Conservation (phyloP, 192 early-diverging fungal species). For the Backusella australiensis region DNA sequence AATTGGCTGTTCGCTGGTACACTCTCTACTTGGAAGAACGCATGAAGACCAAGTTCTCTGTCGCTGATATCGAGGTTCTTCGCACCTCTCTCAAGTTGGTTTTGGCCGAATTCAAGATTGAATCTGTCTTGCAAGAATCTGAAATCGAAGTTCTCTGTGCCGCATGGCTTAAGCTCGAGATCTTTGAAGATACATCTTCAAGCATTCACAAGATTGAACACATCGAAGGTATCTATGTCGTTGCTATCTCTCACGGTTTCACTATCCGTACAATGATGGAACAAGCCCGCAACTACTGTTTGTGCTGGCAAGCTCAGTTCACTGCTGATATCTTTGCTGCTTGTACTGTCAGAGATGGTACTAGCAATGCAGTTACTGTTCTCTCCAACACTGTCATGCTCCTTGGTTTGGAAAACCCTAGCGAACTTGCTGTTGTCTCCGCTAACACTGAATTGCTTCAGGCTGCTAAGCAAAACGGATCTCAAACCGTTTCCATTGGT, state of each 20-base stretch:
- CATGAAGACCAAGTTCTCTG: not conserved
- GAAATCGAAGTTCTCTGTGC: constrained; percentile 12
- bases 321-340: constrained; percentile 18
- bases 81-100: not conserved
- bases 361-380: constrained; percentile 7
- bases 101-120: constrained; percentile 12
- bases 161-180: constrained; percentile 16
- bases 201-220: constrained; percentile 24
- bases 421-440: constrained; percentile 18
- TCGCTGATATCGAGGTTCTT: constrained; percentile 10
- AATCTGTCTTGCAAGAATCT: not conserved
- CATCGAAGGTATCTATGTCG: constrained; percentile 7
- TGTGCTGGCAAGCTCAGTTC: constrained; percentile 26
- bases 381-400: constrained; percentile 11
- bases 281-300: constrained; percentile 15
- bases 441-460: constrained; percentile 9
- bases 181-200: constrained; percentile 18
- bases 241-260: constrained; percentile 23
- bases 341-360: constrained; percentile 9
- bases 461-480: constrained; percentile 14
- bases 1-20: constrained; percentile 22
- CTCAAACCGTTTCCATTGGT: constrained; percentile 10
- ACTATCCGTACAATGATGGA: constrained; percentile 28
- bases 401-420: constrained; percentile 11
- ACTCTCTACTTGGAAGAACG: constrained; percentile 5